Conservation (phyloP, 2,329 filamentous ascomycete genomes). For the Sclerotinia borealis region DNA sequence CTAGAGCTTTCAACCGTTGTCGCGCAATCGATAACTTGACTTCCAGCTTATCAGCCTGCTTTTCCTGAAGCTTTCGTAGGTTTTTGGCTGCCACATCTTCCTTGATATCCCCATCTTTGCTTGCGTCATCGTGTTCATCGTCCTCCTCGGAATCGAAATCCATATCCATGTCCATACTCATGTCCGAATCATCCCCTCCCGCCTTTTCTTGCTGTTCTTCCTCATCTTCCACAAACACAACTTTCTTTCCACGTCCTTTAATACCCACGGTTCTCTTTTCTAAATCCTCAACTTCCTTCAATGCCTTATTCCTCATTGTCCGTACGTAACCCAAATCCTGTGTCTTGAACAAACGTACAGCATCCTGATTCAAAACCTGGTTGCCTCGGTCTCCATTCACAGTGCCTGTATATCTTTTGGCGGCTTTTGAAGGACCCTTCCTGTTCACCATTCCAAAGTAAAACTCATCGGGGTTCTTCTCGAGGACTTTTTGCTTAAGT, state of each 20-base stretch:
- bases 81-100: slow-evolving; percentile 28
- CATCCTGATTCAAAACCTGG: slow-evolving; percentile 48
- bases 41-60: slow-evolving; percentile 44
- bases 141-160: slow-evolving; percentile 23
- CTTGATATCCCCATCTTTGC: slow-evolving; percentile 12
- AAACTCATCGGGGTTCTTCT: slow-evolving; percentile 68
- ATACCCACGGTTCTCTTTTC: slow-evolving; percentile 46
- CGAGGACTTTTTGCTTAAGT: slow-evolving; percentile 55
- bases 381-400: slow-evolving; percentile 54
- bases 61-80: slow-evolving; percentile 38
- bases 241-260: slow-evolving; percentile 31
- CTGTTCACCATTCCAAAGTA: slow-evolving; percentile 65
- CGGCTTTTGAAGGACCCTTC: slow-evolving; percentile 47
- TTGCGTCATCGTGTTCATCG: slow-evolving; percentile 18
- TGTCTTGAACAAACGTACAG: slow-evolving; percentile 59
- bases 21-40: slow-evolving; percentile 44
- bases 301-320: slow-evolving; percentile 53
- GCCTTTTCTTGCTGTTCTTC: slow-evolving; percentile 23
- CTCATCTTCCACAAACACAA: slow-evolving; percentile 33
- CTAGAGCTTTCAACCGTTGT: slow-evolving; percentile 49
- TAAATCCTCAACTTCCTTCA: slow-evolving; percentile 50
- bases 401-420: slow-evolving; percentile 48
- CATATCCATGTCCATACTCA: slow-evolving; percentile 24
- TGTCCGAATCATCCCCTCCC: slow-evolving; percentile 26
- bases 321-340: slow-evolving; percentile 62